Evolutionary conservation across 1,284 basidiomycete genomes (phyloP), one percentile per base, ranked within the genome.

Genomic region (Fomitopsis pinicola): DNA sequence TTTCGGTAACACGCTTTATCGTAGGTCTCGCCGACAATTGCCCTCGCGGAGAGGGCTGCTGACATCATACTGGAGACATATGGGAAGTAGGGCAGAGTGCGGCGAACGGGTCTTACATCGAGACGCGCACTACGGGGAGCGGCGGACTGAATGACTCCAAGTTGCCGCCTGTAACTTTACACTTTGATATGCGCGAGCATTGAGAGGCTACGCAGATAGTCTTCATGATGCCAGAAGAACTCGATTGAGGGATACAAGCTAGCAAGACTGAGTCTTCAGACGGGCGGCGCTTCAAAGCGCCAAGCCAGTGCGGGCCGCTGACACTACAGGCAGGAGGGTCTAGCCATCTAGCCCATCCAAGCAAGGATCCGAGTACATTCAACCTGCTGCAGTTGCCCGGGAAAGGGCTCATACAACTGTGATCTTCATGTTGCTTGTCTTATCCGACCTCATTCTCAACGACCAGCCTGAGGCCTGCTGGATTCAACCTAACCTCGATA

Each of bases 1-100:
- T 38, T 19, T 9, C 53, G 45, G 38, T 15, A 52, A 42, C 22
- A 42, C 15, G 26, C n/a, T 19, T 42, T 6, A 42, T 42, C 45
- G 22, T 62, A 89, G 87, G 75, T 85, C 59, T 87, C 80, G 9
- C 77, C 85, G 7, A 78, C 80, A 30, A 78, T 83, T 54, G 87
- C 87, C 0, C 76, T 82, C 19, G 88, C 81, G 0, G 88, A 91
- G 71, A 87, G 87, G 68, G 75, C 85, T 2, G 79, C 87, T 1
- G 87, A 89, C 64, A 69, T 85, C 40, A 78, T 90, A 67, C 86
- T 83, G 66, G 67, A 54, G 0, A 63, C 66, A 26, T 35, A 35
- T 28, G 35, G 28, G 28, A 26, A 30, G 26, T 48, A 26, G 28
- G 26, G 9, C 28, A 26, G 40, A 15, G 40, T n/a, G 40, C 40